Base-by-base conservation (phyloP, 2,329 filamentous ascomycete species). In the Pseudopyricularia javanii region DNA sequence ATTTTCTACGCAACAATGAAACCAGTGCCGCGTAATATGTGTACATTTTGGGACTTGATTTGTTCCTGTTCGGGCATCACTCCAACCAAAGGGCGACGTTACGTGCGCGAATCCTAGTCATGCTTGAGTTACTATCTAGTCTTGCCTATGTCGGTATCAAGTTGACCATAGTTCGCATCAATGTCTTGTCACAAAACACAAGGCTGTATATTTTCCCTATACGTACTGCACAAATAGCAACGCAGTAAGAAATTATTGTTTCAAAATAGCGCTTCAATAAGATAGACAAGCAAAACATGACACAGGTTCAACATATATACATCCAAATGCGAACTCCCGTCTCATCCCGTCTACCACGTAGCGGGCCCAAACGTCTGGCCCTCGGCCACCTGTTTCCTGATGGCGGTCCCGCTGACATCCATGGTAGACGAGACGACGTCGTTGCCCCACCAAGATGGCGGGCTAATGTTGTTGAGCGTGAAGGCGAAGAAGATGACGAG, bases 371-470 rank as follows among this genome's bases (percentile, higher is more conserved):
- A 87, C 0, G 67, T 79, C 64, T 79, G 61, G 0, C 82, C 83
- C 1, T 71, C 61, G 0, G 69, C 59, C 11, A 85, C 58, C 9
- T 70, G 69, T 15, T 68, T 67, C 64, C 79, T 75, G n/a, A 86
- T 66, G 8, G 83, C 84, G 1, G 72, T 77, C 11, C 75, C 77
- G 59, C 74, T 63, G 12, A 72, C 74, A 59, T 87, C 84, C 75
- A 85, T 73, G 1, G 84, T 87, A 26, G 74, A 67, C 7, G 65
- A 66, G 3, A 83, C 75, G 2, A 82, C 68, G 0, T 68, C 66
- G 54, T 85, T 86, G 7, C 83, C 83, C 84, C 84, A 88, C 84
- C 86, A 89, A 14, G 66, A 64, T 0, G 85, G 83, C 53, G 83
- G 74, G 28, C 74, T 66, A 40, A 83, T 75, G n/a, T 75, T 68